Base-by-base conservation (phyloP, 306 rosid species). In the Cucurbita ficifolia region DNA sequence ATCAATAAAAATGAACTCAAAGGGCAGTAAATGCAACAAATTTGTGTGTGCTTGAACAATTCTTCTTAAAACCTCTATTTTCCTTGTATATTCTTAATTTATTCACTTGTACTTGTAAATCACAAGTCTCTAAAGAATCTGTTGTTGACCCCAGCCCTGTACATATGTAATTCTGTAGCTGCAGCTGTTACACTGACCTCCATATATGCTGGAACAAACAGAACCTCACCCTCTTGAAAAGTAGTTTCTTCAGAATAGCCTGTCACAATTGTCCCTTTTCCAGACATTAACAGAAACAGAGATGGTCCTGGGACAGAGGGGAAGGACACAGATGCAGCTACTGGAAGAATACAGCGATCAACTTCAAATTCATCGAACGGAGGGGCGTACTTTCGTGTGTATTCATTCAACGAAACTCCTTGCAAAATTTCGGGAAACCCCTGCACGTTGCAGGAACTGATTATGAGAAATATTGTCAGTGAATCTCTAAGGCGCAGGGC, bases 131-230 rank as follows among this genome's bases (percentile, higher is more conserved):
- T 42, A 72, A 72, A 82, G 45, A 79, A 64, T 64, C 69, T 76
- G 80, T 77, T 79, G 78, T 82, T 82, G 24, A 79, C 82, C 54
- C 85, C 85, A 63, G 81, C 85, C 35, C 85, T 78, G 35, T 75
- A 82, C 76, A 82, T 19, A 5, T 73, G 85, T 60, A 82, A 70
- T 35, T 79, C 80, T 7, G 19, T 12, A 17, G 80, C 57, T 62
- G 16, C 56, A 35, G 82, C 76, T 16, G 73, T 82, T 46, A 79
- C 22, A 70, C 75, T 70, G 46, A 79, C 63, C 51, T 76, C 75
- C 64, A 70, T 72, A 39, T 72, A 58, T 70, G 85, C 76, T 55
- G 85, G 82, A 50, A 78, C 76, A 50, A 82, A 82, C 46, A 79
- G 72, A 71, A 75, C 82, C 40, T 79, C 82, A 4, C 85, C 85